These are phyloP conservation scores for Cymbidium sinense DNA, from an alignment of 106 monocot genomes.

Conservation along the genomic window DNA sequence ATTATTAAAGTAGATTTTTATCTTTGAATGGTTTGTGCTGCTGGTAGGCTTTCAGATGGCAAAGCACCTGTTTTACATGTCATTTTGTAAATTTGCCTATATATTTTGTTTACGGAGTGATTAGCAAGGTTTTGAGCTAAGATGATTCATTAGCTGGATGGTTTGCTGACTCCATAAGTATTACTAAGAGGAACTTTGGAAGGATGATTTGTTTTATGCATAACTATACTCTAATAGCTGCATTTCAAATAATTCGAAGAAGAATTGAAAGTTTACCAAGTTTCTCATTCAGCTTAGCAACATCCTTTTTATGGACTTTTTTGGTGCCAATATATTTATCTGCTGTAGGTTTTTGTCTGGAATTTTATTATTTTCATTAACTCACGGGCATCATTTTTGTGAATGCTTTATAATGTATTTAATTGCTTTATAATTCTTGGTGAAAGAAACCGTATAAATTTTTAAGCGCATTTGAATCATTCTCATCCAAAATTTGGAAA, in stretches of 20 bases:
- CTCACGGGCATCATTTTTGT: background rate
- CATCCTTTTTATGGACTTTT: background rate
- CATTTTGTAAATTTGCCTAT: background rate
- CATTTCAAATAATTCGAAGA: background rate
- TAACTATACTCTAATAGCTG: background rate
- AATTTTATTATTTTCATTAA: background rate
- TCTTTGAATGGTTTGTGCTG: background rate
- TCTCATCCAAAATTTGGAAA: background rate
- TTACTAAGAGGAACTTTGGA: no score
- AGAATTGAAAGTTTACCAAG: background rate
- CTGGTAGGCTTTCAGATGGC: background rate
- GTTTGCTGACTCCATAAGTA: background rate
- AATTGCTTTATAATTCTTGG: background rate
- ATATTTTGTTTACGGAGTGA: background rate
- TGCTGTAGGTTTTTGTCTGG: background rate
- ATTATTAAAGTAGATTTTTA: background rate
- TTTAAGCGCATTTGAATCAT: background rate
- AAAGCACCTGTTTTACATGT: background rate
- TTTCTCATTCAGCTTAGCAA: background rate
- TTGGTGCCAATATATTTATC: background rate
- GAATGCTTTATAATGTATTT: background rate
- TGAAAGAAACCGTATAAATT: background rate
- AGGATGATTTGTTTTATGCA: background rate
- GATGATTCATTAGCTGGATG: background rate
- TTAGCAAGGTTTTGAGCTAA: background rate